These are phyloP conservation scores for Lichtheimia hyalospora DNA, from an alignment of 371 early-diverging fungal species.

Conservation along the genomic window DNA sequence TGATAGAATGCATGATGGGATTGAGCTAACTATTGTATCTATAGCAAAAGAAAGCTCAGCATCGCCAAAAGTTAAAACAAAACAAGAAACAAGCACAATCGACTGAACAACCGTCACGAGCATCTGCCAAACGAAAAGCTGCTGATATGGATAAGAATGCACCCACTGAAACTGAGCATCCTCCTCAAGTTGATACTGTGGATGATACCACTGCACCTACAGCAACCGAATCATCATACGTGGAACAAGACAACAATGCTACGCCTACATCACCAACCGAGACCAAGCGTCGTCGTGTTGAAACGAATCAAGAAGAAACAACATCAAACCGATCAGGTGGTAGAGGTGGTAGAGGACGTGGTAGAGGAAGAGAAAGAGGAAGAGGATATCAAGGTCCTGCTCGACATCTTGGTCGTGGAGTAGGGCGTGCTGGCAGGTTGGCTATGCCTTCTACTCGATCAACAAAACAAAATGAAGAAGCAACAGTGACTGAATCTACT, in stretches of 20 bases:
- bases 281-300: background rate
- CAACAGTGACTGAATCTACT: constrained; percentile 1
- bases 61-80: constrained; percentile 12
- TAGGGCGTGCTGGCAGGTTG: background rate
- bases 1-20: background rate
- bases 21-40: background rate
- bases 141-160: constrained; percentile 12
- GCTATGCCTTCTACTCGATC: background rate
- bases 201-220: constrained; percentile 17
- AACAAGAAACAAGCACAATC: background rate
- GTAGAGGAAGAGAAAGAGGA: constrained; percentile 1
- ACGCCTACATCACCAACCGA: background rate
- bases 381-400: background rate
- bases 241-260: background rate
- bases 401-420: background rate
- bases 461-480: background rate
- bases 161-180: background rate
- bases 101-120: background rate
- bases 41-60: constrained; percentile 32
- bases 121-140: constrained; percentile 12
- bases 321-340: background rate
- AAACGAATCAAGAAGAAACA: background rate
- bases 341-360: constrained; percentile 8
- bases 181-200: background rate
- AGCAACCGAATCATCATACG: background rate